Evolutionary conservation across 306 rosid genomes (phyloP).

Genomic region (Vachellia collinsii): DNA sequence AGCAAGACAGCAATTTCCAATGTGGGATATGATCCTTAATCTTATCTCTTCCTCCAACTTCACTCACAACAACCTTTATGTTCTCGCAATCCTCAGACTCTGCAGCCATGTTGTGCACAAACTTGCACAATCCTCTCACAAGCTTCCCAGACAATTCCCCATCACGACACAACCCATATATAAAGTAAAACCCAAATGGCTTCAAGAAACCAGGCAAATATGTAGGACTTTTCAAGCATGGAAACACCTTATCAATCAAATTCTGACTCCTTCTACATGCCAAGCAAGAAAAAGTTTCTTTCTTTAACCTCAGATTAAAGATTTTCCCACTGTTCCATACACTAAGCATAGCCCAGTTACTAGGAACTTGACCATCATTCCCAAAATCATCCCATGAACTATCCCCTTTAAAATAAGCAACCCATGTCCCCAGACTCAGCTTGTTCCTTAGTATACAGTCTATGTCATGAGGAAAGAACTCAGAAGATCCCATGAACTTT

Average conservation of each 20-base stretch:
- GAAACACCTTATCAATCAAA: slow-evolving; percentile 69
- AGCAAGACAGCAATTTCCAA: slow-evolving; percentile 76
- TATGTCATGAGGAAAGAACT: slow-evolving; percentile 83
- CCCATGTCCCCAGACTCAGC: slow-evolving; percentile 87
- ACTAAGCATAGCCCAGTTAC: slow-evolving; percentile 84
- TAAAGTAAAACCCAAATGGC: slow-evolving; percentile 91
- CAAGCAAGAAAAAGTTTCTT: slow-evolving; percentile 72
- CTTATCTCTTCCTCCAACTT: slow-evolving; percentile 66
- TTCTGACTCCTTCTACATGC: slow-evolving; percentile 65
- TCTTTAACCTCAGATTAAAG: slow-evolving; percentile 72
- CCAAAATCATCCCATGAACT: slow-evolving; percentile 44
- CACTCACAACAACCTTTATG: slow-evolving; percentile 76
- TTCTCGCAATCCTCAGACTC: slow-evolving; percentile 46
- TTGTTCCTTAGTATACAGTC: slow-evolving; percentile 64
- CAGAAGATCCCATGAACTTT: slow-evolving; percentile 66
- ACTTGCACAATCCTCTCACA: slow-evolving; percentile 63
- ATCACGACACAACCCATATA: slow-evolving; percentile 74
- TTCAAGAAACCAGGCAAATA: slow-evolving; percentile 63
- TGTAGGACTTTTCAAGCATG: slow-evolving; percentile 68
- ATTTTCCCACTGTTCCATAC: slow-evolving; percentile 87
- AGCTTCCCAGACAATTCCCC: slow-evolving; percentile 79
- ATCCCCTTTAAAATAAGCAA: slow-evolving; percentile 68
- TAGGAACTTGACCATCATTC: slow-evolving; percentile 44
- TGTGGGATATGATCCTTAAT: slow-evolving; percentile 77
- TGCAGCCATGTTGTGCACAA: slow-evolving; percentile 77